These are phyloP conservation scores for Globisporangium megalacanthum DNA, from an alignment of 352 stramenopile species.

Conservation along the genomic window DNA sequence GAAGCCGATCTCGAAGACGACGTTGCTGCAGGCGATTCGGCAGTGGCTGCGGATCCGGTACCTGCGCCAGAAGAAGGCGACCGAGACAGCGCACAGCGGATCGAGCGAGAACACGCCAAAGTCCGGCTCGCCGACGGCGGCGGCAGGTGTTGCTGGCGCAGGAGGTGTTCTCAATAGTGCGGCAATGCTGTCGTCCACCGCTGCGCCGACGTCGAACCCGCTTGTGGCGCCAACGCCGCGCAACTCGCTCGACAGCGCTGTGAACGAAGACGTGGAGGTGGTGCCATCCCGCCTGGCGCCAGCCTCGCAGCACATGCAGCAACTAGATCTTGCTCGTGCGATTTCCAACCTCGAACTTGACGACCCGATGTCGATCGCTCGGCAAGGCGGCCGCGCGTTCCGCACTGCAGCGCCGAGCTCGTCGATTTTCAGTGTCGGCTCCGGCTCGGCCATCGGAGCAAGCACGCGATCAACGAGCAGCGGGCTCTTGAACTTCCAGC, in stretches of 20 bases:
- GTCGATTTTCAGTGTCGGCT: conserved; percentile 70
- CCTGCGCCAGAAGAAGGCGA: conserved; percentile 41
- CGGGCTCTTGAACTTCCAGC: conserved; percentile 40
- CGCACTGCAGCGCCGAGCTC: conserved; percentile 43
- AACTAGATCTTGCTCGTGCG: conserved; percentile 65
- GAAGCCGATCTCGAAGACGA: conserved; percentile 73
- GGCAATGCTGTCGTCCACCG: neutral
- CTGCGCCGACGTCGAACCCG: conserved; percentile 5
- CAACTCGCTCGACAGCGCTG: conserved; percentile 14
- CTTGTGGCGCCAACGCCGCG: conserved; percentile 10
- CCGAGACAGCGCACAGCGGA: conserved; percentile 26
- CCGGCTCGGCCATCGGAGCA: conserved; percentile 39
- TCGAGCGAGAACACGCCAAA: conserved; percentile 33
- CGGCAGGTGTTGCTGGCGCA: neutral
- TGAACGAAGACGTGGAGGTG: conserved; percentile 15
- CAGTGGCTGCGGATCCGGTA: conserved; percentile 80
- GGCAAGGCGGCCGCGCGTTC: conserved; percentile 35
- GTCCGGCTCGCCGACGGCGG: conserved; percentile 7
- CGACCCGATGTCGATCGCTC: conserved; percentile 80
- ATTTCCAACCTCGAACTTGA: conserved; percentile 83
- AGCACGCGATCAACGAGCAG: conserved; percentile 34
- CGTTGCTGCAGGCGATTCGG: conserved; percentile 54
- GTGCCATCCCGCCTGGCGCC: conserved; percentile 42
- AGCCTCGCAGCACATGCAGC: conserved; percentile 67
- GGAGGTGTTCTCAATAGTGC: neutral